Evolutionary conservation across 305 asterid genomes (phyloP), one percentile per base, ranked within the genome.

Genomic region (Fraxinus greggii): DNA sequence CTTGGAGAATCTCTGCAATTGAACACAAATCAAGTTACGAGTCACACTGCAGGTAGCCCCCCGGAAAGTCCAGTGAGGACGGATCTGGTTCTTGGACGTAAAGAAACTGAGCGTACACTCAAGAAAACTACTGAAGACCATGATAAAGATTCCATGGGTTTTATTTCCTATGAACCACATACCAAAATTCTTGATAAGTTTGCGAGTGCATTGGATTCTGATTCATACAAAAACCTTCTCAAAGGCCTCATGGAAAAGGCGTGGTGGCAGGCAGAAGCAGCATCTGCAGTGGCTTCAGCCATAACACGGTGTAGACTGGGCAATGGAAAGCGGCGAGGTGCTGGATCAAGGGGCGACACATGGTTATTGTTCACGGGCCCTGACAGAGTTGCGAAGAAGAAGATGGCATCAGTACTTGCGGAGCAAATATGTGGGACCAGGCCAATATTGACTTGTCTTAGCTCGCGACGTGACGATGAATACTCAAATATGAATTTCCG

Each of bases 181-280:
- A 79, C 84, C 4, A 93, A 91, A 86, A 45, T 91, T 45, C 87
- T 88, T 0, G 94, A 93, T 67, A 95, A 95, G 77, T 93, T 93
- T 51, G 90, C 97, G 0, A 88, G 82, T 77, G 90, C 93, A 17
- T 83, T 89, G 85, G 98, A 95, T 83, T 93, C 98, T 3, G 97
- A 91, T 56, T 84, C 96, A 0, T 94, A 91, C 91, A 95, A 95
- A 83, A 94, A 90, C 80, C 97, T 95, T 67, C 92, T 95, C 70
- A 95, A 92, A 87, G 97, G 98, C 76, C 95, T 95, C 74, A 92
- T 92, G 98, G 98, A 88, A 84, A 90, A 82, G 77, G 97, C 99
- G 0, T 95, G 99, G 99, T 95, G 99, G 99, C 99, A 95, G 83
- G 93, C 92, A 0, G 98, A 95, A 59, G 98, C 99, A 5, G 95